Base-by-base conservation (phyloP, 352 stramenopile genomes). In the Globisporangium radiosum region DNA sequence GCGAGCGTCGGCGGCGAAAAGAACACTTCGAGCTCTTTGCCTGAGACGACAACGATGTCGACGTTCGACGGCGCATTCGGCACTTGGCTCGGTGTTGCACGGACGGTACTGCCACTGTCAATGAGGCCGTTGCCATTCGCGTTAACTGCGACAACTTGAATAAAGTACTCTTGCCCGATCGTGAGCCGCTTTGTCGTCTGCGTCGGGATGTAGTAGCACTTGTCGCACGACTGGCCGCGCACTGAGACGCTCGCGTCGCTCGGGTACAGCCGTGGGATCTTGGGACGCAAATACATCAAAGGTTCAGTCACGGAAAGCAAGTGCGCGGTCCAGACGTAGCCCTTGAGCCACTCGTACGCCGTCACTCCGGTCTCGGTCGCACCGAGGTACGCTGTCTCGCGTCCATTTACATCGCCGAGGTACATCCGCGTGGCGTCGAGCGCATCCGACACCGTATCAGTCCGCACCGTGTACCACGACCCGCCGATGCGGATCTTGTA, bases 61-160 rank as follows among this genome's bases (percentile, higher is more conserved):
- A 98, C 76, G 59, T 96, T 88, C 15, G 80, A 92, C n/a, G 92
- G 93, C 0, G 88, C 78, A 56, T 79, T 81, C 17, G 93, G 93
- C 14, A 98, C 85, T 73, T 90, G 82, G 47, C 78, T 90, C 7
- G 90, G 90, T 33, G 75, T 91, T 10, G 70, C 77, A 3, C 50
- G 61, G 3, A 81, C 64, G 7, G 68, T 61, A 7, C 63, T 63
- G 5, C 63, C 53, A 49, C 71, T 44, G 7, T 71, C 76, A 3
- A 65, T 69, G 7, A 59, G 65, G n/a, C 88, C 88, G 37, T 78
- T 78, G 13, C 87, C 92, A 38, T 83, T 85, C 7, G 47, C 60
- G 44, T 97, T 97, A 58, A 81, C 88, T 13, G 81, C 81, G 56
- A 85, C 75, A 0, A 84, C 80, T 53, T 88, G 72, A 36, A 97